These are phyloP conservation scores for Huntiella abstrusa DNA, from an alignment of 2,329 filamentous ascomycete genomes.

Conservation along the genomic window DNA sequence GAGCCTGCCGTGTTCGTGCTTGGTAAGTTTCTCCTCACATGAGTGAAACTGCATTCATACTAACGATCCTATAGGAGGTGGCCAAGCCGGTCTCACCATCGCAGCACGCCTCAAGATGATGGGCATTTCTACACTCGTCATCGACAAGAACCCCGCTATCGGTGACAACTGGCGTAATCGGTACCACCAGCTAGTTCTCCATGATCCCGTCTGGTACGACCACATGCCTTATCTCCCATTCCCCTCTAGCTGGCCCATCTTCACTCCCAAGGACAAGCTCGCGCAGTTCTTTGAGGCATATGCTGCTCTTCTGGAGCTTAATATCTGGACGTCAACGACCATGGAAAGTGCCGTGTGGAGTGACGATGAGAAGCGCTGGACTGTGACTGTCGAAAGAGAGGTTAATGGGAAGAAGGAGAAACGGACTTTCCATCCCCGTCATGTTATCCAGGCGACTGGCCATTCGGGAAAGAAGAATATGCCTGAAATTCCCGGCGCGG, in stretches of 20 bases:
- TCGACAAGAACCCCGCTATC: slow-evolving; percentile 37
- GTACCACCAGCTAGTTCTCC: slow-evolving; percentile 46
- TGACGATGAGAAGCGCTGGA: slow-evolving; percentile 32
- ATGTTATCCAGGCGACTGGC: slow-evolving; percentile 49
- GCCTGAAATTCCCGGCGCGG: slow-evolving; percentile 37
- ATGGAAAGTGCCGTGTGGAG: slow-evolving; percentile 31
- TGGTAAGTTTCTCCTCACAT: slow-evolving; percentile 22
- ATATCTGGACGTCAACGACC: slow-evolving; percentile 41
- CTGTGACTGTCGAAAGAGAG: slow-evolving; percentile 31
- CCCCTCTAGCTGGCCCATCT: slow-evolving; percentile 46
- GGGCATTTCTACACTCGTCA: slow-evolving; percentile 33
- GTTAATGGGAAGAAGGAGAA: slow-evolving; percentile 29
- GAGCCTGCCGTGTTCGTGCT: slow-evolving; percentile 43
- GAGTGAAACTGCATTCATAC: neutral
- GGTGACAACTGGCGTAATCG: slow-evolving; percentile 47
- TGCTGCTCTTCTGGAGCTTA: slow-evolving; percentile 44
- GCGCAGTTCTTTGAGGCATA: slow-evolving; percentile 51
- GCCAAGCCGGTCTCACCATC: slow-evolving; percentile 38
- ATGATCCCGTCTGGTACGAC: slow-evolving; percentile 45
- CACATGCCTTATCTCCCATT: slow-evolving; percentile 47
- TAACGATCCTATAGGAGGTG: slow-evolving; percentile 25
- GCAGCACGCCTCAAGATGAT: slow-evolving; percentile 42
- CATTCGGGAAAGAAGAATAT: slow-evolving; percentile 47
- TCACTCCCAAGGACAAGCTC: slow-evolving; percentile 54
- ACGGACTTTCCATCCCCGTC: slow-evolving; percentile 38